Percentiles rank a stretch among this genome's conserved stretches.
These are phyloP conservation scores for Ettlia oleoabundans DNA, from an alignment of 139 green algal genomes.

Conservation along the genomic window DNA sequence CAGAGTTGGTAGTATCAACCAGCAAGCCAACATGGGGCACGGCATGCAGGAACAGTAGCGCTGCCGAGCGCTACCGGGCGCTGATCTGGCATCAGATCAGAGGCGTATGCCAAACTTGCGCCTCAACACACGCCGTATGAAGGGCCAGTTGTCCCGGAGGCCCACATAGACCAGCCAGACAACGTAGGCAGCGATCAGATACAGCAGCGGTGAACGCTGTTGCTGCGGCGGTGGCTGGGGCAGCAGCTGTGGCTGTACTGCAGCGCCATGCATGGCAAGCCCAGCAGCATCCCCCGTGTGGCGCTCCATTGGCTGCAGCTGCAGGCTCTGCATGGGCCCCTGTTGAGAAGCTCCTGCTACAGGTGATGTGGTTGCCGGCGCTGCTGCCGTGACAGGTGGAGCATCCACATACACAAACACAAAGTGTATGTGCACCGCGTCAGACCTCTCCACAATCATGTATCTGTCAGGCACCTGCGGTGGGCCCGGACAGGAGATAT, in stretches of 20 bases:
- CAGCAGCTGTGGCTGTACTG: background rate
- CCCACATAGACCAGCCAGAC: background rate
- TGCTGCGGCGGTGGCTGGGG: background rate
- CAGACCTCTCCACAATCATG: slow-evolving; percentile 1
- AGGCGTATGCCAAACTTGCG: slow-evolving; percentile 8
- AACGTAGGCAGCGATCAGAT: background rate
- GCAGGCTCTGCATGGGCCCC: background rate
- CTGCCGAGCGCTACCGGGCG: too few species aligned
- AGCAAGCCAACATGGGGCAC: too few species aligned
- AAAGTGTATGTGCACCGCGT: slow-evolving; percentile 20
- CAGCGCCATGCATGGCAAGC: too few species aligned
- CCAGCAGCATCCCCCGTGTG: background rate
- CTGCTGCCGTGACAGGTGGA: background rate
- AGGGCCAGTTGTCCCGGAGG: background rate
- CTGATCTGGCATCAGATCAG: background rate
- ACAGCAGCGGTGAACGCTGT: slow-evolving; percentile 4
- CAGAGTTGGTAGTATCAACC: too few species aligned
- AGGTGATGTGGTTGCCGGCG: background rate
- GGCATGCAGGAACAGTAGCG: too few species aligned
- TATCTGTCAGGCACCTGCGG: slow-evolving; percentile 32
- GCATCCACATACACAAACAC: slow-evolving; percentile 2
- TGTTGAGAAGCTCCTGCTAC: background rate
- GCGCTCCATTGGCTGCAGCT: background rate
- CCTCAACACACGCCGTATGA: background rate
- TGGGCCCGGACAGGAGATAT: too few species aligned